Evolutionary conservation across 1,284 basidiomycete species (phyloP).

Genomic region (Pseudozyma tsukubaensis): DNA sequence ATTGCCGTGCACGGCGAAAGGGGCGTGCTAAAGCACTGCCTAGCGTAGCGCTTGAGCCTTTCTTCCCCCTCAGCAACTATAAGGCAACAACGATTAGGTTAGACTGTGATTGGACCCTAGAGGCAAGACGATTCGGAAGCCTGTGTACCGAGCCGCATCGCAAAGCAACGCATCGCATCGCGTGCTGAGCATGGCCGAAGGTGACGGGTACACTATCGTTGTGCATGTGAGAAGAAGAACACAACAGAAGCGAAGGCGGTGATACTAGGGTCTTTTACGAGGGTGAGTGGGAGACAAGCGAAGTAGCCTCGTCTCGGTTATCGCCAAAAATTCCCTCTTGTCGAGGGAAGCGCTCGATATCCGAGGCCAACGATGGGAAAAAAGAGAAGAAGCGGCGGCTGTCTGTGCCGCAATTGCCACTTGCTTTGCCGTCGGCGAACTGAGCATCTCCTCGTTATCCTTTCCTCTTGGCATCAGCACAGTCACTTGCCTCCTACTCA

Average conservation of each 20-base stretch:
- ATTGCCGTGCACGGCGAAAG: not conserved
- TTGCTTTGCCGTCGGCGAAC: conserved; percentile 19
- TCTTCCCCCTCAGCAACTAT: not conserved
- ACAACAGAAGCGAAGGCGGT: conserved; percentile 13
- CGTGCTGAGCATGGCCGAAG: too few relatives aligned
- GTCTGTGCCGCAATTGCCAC: conserved; percentile 7
- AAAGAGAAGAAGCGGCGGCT: conserved; percentile 2
- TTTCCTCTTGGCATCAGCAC: not conserved
- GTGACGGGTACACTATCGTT: not conserved
- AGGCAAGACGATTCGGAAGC: conserved; percentile 22
- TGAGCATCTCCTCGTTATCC: not conserved
- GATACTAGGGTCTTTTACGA: not conserved
- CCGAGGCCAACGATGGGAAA: conserved; percentile 5
- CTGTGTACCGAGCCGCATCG: conserved; percentile 28
- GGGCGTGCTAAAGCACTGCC: not conserved
- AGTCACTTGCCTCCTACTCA: too few relatives aligned
- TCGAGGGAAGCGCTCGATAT: not conserved
- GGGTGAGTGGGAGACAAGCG: conserved; percentile 14
- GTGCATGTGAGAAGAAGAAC: not conserved
- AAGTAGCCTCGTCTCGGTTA: conserved; percentile 10
- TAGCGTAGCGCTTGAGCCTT: conserved; percentile 14
- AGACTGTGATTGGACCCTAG: conserved; percentile 6
- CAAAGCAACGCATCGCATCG: too few relatives aligned
- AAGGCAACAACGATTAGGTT: not conserved
- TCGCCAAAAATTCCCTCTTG: not conserved